Base-by-base conservation (phyloP, 2,329 filamentous ascomycete species). In the Claviceps fusiformis region DNA sequence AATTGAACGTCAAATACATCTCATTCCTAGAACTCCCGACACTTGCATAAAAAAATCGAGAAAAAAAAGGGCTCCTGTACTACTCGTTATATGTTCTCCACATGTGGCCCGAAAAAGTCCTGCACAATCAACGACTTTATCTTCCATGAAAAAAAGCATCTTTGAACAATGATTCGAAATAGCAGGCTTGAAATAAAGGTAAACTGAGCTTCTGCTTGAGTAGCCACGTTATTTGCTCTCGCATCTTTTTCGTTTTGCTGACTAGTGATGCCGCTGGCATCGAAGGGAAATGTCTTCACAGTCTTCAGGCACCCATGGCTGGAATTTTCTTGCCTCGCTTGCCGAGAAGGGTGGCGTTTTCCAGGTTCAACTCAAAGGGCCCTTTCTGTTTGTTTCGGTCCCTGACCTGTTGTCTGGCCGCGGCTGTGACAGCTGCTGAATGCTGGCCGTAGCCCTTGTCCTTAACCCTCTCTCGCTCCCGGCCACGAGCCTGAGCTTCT, bases 331-430 rank as follows among this genome's bases (percentile, higher is more conserved):
- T 75, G 27, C 74, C 75, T 57, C 82, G 73, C 62, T 91, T 82
- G 37, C 91, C 91, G 5, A 98, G 75, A 53, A 98, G 71, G 1
- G 91, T 97, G 1, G 93, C 88, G 55, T 93, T 93, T 60, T 95
- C 89, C 43, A 98, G 74, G 65, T 83, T 96, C 50, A 98, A 79
- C 70, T 98, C 93, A 62, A 98, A 98, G 0, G 87, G 83, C 37
- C 89, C 90, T 69, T 85, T 87, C 62, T 87, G 82, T 59, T 77
- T 79, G 56, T 82, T 79, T 37, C 80, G 76, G 48, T 85, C 82
- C 45, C 76, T 73, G 5, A 93, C 89, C 65, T 89, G 89, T 64
- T 88, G 83, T 63, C 86, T 85, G 3, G 89, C 91, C 0, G 91
- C 90, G 0, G 87, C 85, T 0, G 91, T 88, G 0, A 96, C 87